Conservation (phyloP, 2,329 filamentous ascomycete species). For the Bipolaris sorokiniana region DNA sequence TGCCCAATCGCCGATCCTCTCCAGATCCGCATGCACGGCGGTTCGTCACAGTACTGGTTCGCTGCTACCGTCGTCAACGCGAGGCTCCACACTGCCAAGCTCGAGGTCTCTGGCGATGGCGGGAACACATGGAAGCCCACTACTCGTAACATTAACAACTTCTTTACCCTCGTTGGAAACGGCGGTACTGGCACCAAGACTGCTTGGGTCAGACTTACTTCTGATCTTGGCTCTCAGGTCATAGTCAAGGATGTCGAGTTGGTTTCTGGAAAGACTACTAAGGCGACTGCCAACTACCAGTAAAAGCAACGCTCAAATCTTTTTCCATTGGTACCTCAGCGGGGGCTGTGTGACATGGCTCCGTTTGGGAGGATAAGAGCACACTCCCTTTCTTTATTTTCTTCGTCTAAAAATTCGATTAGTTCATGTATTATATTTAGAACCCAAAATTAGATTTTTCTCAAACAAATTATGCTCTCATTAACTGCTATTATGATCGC, state of each 20-base stretch:
- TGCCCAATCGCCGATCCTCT: background rate
- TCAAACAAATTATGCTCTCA: background rate
- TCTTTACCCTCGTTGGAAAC: background rate
- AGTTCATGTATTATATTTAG: background rate
- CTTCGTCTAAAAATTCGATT: background rate
- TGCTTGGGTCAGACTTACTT: background rate
- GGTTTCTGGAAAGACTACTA: background rate
- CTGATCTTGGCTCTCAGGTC: background rate
- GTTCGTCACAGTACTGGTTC: background rate
- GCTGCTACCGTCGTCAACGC: background rate
- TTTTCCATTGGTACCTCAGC: background rate
- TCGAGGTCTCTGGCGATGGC: background rate
- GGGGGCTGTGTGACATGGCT: background rate
- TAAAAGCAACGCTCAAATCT: background rate
- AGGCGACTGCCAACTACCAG: background rate
- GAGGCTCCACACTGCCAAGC: background rate
- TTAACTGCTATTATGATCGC: too few species aligned
- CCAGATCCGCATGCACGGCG: slow-evolving; percentile 1
- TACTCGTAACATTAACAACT: background rate
- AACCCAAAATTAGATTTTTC: background rate
- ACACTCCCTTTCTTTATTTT: background rate
- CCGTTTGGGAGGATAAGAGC: background rate
- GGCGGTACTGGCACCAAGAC: background rate
- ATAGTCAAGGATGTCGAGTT: background rate
- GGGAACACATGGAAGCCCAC: background rate